phyloP scores from a whole-genome alignment of 176 grass and related monocot genomes.

The Melocanna baccifera region DNA sequence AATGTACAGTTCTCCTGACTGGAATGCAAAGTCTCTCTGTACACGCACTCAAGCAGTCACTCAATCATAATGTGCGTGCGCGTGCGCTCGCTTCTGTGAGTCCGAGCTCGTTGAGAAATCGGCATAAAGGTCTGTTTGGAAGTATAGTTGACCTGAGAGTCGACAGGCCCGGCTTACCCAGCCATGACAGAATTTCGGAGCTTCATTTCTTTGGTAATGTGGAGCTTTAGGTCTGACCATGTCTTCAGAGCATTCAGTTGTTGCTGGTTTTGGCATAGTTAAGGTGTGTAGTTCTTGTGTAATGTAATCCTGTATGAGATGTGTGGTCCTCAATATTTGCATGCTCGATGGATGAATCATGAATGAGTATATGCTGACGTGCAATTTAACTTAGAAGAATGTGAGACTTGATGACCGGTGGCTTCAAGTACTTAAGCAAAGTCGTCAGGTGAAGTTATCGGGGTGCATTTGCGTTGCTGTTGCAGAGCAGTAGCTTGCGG shows the following conservation, averaged over 20 bases:
- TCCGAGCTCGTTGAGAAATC: background rate
- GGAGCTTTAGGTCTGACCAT: background rate
- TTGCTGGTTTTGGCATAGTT: background rate
- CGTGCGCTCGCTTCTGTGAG: background rate
- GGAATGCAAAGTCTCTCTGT: background rate
- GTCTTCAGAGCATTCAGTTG: background rate
- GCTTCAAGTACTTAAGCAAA: background rate
- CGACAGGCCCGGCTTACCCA: background rate
- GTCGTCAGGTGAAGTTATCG: background rate
- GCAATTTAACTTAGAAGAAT: background rate
- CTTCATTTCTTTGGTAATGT: background rate
- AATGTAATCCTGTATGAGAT: background rate
- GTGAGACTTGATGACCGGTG: no score
- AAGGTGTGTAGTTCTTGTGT: background rate
- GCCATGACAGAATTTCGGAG: background rate
- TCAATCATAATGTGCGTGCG: background rate
- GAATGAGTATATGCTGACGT: background rate
- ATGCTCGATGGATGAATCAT: background rate
- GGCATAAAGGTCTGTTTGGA: background rate
- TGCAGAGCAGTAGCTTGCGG: background rate
- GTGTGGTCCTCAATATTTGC: background rate
- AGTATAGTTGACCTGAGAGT: constrained; percentile 4
- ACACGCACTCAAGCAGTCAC: background rate
- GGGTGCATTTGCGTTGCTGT: background rate
- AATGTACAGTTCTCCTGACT: constrained; percentile 24